phyloP scores from a whole-genome alignment of 2,329 filamentous ascomycete genomes.

The Fusarium guadeloupense region DNA sequence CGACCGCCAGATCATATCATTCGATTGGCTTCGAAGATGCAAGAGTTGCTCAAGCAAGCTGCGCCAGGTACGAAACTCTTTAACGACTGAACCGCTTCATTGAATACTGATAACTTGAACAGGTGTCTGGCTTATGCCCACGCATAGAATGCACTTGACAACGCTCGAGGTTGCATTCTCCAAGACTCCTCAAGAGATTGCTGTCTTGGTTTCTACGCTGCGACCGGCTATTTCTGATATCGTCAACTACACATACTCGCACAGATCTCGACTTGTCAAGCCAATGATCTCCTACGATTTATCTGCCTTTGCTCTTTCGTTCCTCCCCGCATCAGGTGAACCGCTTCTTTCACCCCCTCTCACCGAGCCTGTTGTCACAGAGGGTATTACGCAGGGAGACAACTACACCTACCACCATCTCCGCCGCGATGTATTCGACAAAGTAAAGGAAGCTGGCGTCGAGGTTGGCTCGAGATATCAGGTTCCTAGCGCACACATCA shows the following conservation, averaged over 20 bases:
- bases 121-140: constrained; percentile 90
- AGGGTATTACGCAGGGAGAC: constrained; percentile 61
- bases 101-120: neutral
- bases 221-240: constrained; percentile 66
- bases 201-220: constrained; percentile 66
- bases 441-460: constrained; percentile 70
- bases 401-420: constrained; percentile 90
- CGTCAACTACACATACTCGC: constrained; percentile 70
- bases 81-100: neutral
- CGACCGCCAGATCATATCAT: constrained; percentile 79
- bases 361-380: constrained; percentile 48
- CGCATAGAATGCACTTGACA: constrained; percentile 82
- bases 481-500: constrained; percentile 90
- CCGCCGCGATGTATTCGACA: constrained; percentile 77
- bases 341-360: constrained; percentile 50
- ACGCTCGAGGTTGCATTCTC: constrained; percentile 86
- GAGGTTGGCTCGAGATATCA: constrained; percentile 81
- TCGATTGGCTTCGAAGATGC: constrained; percentile 72
- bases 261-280: constrained; percentile 80
- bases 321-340: constrained; percentile 80
- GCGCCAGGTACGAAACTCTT: constrained; percentile 72
- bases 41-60: constrained; percentile 69
- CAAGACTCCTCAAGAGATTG: constrained; percentile 74
- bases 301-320: constrained; percentile 85
- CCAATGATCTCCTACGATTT: constrained; percentile 86